phyloP scores from a whole-genome alignment of 352 stramenopile genomes.

The Plasmopara halstedii region DNA sequence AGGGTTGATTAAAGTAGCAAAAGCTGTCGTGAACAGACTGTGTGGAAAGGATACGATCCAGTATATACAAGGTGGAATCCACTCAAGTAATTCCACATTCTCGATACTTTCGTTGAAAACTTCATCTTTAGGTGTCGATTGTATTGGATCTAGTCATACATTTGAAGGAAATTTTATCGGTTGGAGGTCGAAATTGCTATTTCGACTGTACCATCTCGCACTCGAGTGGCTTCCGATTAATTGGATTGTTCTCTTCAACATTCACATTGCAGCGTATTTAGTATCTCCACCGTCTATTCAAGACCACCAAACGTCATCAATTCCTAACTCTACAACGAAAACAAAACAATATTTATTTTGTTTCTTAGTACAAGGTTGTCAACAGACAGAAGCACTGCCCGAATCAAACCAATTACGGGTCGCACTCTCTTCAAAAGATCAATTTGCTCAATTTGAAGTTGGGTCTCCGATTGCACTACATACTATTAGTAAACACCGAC shows the following conservation, averaged over 20 bases:
- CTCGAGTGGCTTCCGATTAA: slow-evolving; percentile 33
- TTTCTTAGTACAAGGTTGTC: slow-evolving; percentile 36
- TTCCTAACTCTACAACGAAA: slow-evolving; percentile 6
- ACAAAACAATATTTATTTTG: slow-evolving; percentile 42
- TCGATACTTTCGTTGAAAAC: too few species aligned
- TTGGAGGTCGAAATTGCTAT: slow-evolving; percentile 39
- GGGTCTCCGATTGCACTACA: slow-evolving; percentile 19
- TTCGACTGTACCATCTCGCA: slow-evolving; percentile 25
- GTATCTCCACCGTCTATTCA: too few species aligned
- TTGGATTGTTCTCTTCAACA: slow-evolving; percentile 28
- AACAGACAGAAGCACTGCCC: not conserved
- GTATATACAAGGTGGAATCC: too few species aligned
- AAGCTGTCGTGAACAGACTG: too few species aligned
- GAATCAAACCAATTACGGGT: slow-evolving; percentile 3
- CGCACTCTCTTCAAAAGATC: not conserved
- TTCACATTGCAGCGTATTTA: slow-evolving; percentile 40
- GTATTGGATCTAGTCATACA: slow-evolving; percentile 37
- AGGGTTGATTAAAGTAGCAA: too few species aligned
- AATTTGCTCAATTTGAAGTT: slow-evolving; percentile 5
- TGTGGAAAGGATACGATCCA: too few species aligned
- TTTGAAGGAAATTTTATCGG: slow-evolving; percentile 49
- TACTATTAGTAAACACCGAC: slow-evolving; percentile 2
- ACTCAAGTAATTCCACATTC: too few species aligned
- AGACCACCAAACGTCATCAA: not conserved
- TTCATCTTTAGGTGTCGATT: too few species aligned